Evolutionary conservation across 2,329 filamentous ascomycete species (phyloP), one percentile per base, ranked within the genome.

Genomic region (Aphanoascus verrucosus): DNA sequence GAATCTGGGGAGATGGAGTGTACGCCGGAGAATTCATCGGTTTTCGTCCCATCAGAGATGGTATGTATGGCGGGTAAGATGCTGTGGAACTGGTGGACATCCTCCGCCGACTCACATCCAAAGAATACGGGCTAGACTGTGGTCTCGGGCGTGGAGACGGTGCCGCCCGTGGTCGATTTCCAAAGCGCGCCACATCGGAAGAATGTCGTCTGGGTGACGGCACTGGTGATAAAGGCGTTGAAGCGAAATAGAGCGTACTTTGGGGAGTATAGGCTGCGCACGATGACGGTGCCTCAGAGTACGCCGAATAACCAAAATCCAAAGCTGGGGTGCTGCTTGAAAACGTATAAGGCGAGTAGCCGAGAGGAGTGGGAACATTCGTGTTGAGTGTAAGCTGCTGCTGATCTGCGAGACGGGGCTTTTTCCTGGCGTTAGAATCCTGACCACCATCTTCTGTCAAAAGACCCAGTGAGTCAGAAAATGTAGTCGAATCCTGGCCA

Each of bases 291-390:
- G 85, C 80, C 58, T 88, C 84, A 54, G 88, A 84, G 64, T 84
- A 86, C 3, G 82, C 81, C 48, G 82, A 77, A 66, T 86, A 80
- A 61, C 87, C 84, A 41, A 85, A 71, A 19, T 75, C 76, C 19
- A 82, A 78, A 41, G 78, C 78, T 0, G 79, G 41, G 1, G 53
- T 52, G 17, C 65, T 70, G 57, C 70, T 86, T 14, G 84, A 87
- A 70, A 87, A 78, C 38, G 83, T 85, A 63, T 86, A 85, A 1
- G 84, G 86, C 1, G 84, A 86, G 46, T 83, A 83, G 17, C 84
- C 86, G 74, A 86, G 78, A 57, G 83, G 78, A 55, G 83, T 77
- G 45, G 77, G 49, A 45, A 56, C 48, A 28, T 41, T 50, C 46
- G 56, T 56, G 42, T 60, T 52, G 2, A 59, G 51, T 1, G 56